Evolutionary conservation across 768 basidiomycete genomes (phyloP), one percentile per base, ranked within the genome.

Genomic region (Boletellus emodensis): DNA sequence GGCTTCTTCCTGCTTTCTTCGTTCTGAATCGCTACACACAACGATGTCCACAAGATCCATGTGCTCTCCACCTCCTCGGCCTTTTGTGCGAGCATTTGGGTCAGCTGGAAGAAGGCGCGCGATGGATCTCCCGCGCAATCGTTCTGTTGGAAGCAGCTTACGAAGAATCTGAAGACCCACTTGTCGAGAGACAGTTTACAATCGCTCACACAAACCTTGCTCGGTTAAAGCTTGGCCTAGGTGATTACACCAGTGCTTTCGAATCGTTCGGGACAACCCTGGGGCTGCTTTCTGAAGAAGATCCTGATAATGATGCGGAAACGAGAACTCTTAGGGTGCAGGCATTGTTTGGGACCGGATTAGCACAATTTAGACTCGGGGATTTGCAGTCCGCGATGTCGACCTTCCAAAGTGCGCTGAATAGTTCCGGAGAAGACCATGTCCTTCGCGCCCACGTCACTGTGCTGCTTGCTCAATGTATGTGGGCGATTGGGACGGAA

Each of bases 61-160:
- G 82, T 24, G 94, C 84, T 1, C 70, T 91, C 10, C 92, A 98
- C 62, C 81, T 98, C 15, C 82, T 87, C 49, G 87, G 84, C 0
- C 79, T 98, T 6, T 72, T 97, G 18, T 91, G 87, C 63, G 96
- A 99, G 63, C 78, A 84, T 46, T 71, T 98, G 5, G 87, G 85
- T 12, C 85, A 90, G 35, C 60, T 77, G 26, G 80, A 83, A 14
- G 74, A 82, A 26, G 89, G 83, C 6, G 70, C 76, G 14, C 68
- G 73, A 22, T 71, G 82, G 32, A 74, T 94, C 36, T 66, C 74
- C 32, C 76, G 75, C 26, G 83, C 87, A 1, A 89, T 91, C 13
- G 52, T 67, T 4, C 73, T 93, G 10, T 72, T 98, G n/a, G 95
- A 98, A 66, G 77, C 81, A 2, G 77, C 79, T 24, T 99, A 96